A percentile compares a stretch with the other conserved stretches of the same genome.
Evolutionary conservation across 202 grass and related monocot species (phyloP).

Genomic region (Hordeum pubiflorum): DNA sequence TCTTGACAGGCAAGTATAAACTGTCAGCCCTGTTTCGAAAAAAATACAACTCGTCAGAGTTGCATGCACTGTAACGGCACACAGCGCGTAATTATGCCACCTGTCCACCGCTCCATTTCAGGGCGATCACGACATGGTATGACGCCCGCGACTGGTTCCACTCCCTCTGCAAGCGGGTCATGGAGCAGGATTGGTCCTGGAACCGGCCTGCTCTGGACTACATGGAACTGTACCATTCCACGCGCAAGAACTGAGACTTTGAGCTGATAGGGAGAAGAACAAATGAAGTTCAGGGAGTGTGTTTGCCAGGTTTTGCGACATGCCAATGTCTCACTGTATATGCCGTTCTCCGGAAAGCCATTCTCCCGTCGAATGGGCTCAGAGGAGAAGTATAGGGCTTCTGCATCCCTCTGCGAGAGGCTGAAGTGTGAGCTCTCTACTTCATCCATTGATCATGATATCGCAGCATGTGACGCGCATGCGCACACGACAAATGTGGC

Average conservation of each 20-base stretch:
- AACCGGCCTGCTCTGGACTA: slow-evolving; percentile 89
- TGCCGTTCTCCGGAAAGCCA: background rate
- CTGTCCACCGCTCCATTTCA: slow-evolving; percentile 17
- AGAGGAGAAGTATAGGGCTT: background rate
- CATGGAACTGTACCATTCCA: slow-evolving; percentile 79
- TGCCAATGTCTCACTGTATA: background rate
- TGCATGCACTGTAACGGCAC: background rate
- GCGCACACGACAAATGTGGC: background rate
- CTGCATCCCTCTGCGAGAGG: background rate
- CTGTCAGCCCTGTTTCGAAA: background rate
- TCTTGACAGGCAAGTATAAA: slow-evolving; percentile 54
- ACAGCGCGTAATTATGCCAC: background rate
- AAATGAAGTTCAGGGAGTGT: background rate
- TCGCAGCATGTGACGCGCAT: background rate
- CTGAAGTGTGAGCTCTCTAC: background rate
- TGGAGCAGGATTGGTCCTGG: slow-evolving; percentile 99
- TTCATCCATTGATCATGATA: background rate
- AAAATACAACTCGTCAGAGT: background rate
- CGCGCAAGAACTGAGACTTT: slow-evolving; percentile 49
- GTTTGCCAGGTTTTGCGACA: slow-evolving; percentile 5
- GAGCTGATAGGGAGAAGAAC: background rate
- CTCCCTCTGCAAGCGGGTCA: slow-evolving; percentile 72
- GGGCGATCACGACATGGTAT: slow-evolving; percentile 73
- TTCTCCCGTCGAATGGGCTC: background rate
- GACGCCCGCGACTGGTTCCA: slow-evolving; percentile 59